Base-by-base conservation (phyloP, 371 early-diverging fungal species). In the Capillidium rhysosporum region DNA sequence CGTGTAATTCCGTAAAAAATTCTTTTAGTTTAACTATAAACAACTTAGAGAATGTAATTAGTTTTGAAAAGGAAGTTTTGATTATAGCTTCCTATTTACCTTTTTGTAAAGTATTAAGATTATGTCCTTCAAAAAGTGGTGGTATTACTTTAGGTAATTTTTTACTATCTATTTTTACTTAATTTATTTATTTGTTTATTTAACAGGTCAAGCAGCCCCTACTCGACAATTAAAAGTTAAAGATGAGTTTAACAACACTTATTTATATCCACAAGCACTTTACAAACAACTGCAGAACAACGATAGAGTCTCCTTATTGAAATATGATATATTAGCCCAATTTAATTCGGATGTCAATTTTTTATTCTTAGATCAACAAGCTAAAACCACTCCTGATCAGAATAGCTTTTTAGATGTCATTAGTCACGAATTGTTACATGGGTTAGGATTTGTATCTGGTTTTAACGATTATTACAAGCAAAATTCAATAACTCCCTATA, bases 221-320 rank as follows among this genome's bases (percentile, higher is more conserved):
- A 59, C 73, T 0, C 63, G 70, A 45, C 69, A 69, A 12, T 66
- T 66, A 46, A 39, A 65, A 1, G 65, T 71, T 62, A 54, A 57
- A 16, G 70, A 70, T 52, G 59, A 63, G 14, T 68, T 69, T 44
- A 62, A 65, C 31, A 64, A 60, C 46, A 64, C 61, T 1, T 49
- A 73, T 34, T 68, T 78, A 59, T 80, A 79, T 57, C 79, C 83
- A 26, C 83, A 82, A 57, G 69, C 76, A 24, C 49, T 79, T 21
- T 59, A 77, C 10, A 79, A 79, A 55, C 80, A 82, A 43, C 64
- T 67, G 18, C 58, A 55, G 1, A 10, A 56, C 8, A 44, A 62
- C 18, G 49, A 54, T 12, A 57, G 56, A 23, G 61, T 51, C 1
- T 63, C 29, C 52, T 74, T 47, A 59, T 55, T 57, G 44, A 51